A percentile compares a stretch with the other conserved stretches of the same genome.
These are phyloP conservation scores for Phytophthora pseudosyringae DNA, from an alignment of 352 stramenopile genomes.

Conservation along the genomic window DNA sequence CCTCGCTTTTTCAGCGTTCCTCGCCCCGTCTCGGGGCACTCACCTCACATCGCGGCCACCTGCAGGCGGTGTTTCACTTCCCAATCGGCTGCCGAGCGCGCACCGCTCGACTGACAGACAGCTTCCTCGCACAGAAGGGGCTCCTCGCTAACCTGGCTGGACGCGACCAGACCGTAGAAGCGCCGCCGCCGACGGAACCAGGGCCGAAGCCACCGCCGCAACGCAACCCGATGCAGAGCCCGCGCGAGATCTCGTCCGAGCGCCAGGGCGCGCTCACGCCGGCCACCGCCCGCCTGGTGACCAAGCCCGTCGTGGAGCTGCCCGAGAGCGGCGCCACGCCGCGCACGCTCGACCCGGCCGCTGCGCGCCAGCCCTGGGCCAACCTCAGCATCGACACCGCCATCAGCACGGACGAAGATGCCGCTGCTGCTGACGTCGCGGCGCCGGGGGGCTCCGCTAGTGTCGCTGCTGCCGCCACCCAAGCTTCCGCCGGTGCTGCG, in stretches of 20 bases:
- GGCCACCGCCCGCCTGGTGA: constrained; percentile 60
- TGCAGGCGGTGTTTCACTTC: constrained; percentile 22
- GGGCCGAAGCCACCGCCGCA: constrained; percentile 3
- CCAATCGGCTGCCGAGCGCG: constrained; percentile 22
- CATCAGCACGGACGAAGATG: constrained; percentile 14
- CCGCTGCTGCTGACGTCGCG: neutral
- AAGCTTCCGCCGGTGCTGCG: constrained; percentile 32
- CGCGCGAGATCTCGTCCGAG: constrained; percentile 78
- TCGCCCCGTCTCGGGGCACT: constrained; percentile 35
- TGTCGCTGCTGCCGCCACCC: constrained; percentile 1
- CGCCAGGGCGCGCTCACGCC: constrained; percentile 72
- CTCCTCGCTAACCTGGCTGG: constrained; percentile 25
- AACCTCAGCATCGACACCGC: constrained; percentile 78
- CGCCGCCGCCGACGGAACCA: constrained; percentile 28
- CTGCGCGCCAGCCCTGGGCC: constrained; percentile 65
- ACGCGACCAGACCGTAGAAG: constrained; percentile 41
- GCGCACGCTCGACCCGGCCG: constrained; percentile 52
- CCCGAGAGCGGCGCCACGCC: constrained; percentile 53
- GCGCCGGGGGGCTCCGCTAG: neutral
- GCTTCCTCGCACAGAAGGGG: constrained; percentile 21
- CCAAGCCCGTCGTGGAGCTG: constrained; percentile 44
- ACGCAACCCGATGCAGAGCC: constrained; percentile 42
- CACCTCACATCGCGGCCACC: neutral
- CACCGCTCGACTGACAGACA: constrained; percentile 15
- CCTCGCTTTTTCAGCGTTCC: constrained; percentile 39